Conservation (phyloP, 352 stramenopile species). For the Phytophthora tentaculata region DNA sequence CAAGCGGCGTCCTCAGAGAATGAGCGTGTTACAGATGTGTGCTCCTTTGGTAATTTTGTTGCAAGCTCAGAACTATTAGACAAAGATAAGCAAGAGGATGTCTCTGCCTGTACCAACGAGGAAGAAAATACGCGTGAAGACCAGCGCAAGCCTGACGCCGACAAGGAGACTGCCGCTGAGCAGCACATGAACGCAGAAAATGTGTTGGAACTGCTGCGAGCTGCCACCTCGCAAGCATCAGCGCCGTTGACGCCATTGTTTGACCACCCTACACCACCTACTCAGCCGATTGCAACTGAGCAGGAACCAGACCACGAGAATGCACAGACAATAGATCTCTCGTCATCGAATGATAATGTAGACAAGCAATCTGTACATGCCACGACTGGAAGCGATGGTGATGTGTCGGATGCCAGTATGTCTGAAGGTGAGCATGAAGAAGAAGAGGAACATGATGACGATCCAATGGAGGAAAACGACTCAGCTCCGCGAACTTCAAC, state of each 20-base stretch:
- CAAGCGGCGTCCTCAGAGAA: not conserved
- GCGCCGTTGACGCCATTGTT: not conserved
- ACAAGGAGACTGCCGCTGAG: not conserved
- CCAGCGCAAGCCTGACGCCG: not conserved
- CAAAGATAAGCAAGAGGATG: not conserved
- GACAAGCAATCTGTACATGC: conserved; percentile 7
- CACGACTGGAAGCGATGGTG: conserved; percentile 17
- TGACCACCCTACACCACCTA: not conserved
- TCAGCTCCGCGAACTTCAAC: conserved; percentile 36
- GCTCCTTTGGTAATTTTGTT: not conserved
- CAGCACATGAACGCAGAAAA: not conserved
- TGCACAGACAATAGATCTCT: not conserved
- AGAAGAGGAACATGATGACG: conserved; percentile 18
- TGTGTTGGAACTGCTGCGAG: not conserved
- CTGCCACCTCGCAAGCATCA: not conserved
- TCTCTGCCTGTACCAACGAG: not conserved
- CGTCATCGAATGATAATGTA: not conserved
- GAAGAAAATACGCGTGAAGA: not conserved
- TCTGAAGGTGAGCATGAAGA: conserved; percentile 22
- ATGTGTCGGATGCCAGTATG: conserved; percentile 29
- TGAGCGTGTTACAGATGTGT: not conserved
- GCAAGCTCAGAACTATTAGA: not conserved
- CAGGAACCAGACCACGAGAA: not conserved
- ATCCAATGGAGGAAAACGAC: conserved; percentile 13
- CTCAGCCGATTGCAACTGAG: not conserved